Base-by-base conservation (phyloP, 768 basidiomycete species). In the Stropharia rugosoannulata region DNA sequence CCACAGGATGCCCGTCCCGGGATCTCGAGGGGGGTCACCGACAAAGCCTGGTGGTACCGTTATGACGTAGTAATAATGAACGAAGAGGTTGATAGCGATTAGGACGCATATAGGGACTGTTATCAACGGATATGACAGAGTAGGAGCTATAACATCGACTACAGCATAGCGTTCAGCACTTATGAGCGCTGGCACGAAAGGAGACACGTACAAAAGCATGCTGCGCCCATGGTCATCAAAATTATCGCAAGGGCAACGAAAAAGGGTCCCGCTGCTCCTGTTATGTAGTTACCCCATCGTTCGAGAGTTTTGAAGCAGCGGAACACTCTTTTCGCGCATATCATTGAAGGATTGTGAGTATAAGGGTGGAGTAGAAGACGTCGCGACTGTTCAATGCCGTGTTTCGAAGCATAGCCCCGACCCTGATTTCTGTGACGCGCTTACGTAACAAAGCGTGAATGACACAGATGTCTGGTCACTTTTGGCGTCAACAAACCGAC, bases 251-350 rank as follows among this genome's bases (percentile, higher is more conserved):
- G 75, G 1, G 74, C 80, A 38, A 98, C 84, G 67, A 98, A 98
- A 64, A 89, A 83, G 0, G 95, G 96, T 0, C 96, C 96, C 29
- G 92, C 95, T 50, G 90, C 89, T 51, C 95, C 93, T 0, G 93
- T 97, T 38, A 96, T 63, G 61, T 80, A 75, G 69, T 97, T 93
- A 5, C 82, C 95, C 47, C 75, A 70, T 51, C 84, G 74, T 73
- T 98, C 95, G 11, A 95, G 67, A 12, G 74, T 64, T 64, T 77
- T 79, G 67, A 81, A 82, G 68, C 81, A 83, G 40, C 75, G 71
- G 57, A 82, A 81, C 9, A 83, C 80, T 29, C 67, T 63, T 49
- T 73, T 67, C 4, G 80, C 74, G 61, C 78, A 79, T 62, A 76
- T 66, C 78, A 79, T 79, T 38, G 32, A 15, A 46, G 1, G 57